Evolutionary conservation across 192 early-diverging fungal species (phyloP).

Genomic region (Backusella macrospora): DNA sequence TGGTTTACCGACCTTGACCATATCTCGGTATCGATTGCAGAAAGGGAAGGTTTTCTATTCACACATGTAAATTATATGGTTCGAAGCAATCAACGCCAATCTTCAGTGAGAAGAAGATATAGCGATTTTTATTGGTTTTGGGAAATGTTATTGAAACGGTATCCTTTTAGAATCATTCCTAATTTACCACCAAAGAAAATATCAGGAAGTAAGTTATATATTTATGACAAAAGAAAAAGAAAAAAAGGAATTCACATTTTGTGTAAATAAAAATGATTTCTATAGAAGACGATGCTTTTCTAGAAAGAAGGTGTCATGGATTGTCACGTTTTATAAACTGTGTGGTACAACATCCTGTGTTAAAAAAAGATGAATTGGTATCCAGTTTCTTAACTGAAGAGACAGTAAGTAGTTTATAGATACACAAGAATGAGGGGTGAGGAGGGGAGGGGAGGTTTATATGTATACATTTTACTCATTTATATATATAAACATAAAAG

Average conservation of each 20-base stretch:
- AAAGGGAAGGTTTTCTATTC: conserved; percentile 61
- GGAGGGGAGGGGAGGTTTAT: too few species aligned
- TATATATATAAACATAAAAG: conserved; percentile 29
- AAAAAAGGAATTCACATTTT: not conserved
- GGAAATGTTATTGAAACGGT: conserved; percentile 74
- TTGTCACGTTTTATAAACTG: conserved; percentile 71
- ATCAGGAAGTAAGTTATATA: conserved; percentile 43
- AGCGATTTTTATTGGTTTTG: conserved; percentile 92
- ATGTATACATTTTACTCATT: too few species aligned
- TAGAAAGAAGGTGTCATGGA: conserved; percentile 71
- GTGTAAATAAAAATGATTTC: conserved; percentile 52
- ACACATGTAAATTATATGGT: conserved; percentile 91
- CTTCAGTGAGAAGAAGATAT: conserved; percentile 78
- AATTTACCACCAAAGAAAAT: conserved; percentile 89
- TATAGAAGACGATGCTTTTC: conserved; percentile 53
- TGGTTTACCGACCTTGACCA: conserved; percentile 60
- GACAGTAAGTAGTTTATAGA: conserved; percentile 55
- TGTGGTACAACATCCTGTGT: conserved; percentile 71
- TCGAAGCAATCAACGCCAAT: conserved; percentile 58
- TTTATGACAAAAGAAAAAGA: not conserved
- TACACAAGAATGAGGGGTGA: too few species aligned
- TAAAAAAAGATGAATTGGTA: conserved; percentile 64
- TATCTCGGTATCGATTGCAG: conserved; percentile 54
- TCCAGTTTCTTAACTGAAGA: conserved; percentile 68
- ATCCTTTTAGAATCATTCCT: conserved; percentile 81